Conservation (phyloP, 2,329 filamentous ascomycete species). For the Ophiostoma piceae region DNA sequence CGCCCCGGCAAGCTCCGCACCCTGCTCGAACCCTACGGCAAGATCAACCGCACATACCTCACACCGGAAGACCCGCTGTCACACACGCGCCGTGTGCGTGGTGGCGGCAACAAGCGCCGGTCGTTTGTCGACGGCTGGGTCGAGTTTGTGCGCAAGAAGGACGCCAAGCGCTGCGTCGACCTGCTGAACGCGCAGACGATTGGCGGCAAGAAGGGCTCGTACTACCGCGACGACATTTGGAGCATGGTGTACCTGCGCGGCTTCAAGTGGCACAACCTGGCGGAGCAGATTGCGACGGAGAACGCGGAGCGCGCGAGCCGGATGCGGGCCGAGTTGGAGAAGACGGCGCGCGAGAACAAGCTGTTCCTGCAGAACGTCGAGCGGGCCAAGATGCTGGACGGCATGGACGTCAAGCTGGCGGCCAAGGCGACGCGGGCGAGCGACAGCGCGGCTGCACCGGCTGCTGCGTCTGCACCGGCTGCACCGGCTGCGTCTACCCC, state of each 20-base stretch:
- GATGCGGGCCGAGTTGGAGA: conserved; percentile 71
- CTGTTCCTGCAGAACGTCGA: conserved; percentile 75
- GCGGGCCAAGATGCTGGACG: conserved; percentile 70
- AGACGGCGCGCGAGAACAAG: conserved; percentile 73
- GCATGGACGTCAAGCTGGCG: conserved; percentile 60
- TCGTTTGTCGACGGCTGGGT: conserved; percentile 83
- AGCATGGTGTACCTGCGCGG: conserved; percentile 74
- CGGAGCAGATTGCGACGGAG: conserved; percentile 74
- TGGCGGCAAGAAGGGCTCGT: conserved; percentile 76
- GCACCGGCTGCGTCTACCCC: conserved; percentile 20
- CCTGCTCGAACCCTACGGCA: conserved; percentile 68
- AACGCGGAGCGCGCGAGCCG: conserved; percentile 72
- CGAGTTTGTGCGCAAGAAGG: conserved; percentile 69
- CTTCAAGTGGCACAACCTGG: conserved; percentile 73
- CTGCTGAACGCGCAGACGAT: conserved; percentile 72
- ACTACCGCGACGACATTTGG: conserved; percentile 84
- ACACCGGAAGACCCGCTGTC: conserved; percentile 66
- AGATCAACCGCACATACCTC: conserved; percentile 72
- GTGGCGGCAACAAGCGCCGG: conserved; percentile 77
- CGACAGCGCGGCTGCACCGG: conserved; percentile 30
- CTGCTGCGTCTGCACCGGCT: not conserved
- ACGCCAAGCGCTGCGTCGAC: conserved; percentile 71
- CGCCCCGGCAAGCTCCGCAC: conserved; percentile 72
- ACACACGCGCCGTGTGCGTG: conserved; percentile 61
- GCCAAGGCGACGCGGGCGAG: conserved; percentile 38